phyloP scores from a whole-genome alignment of 306 rosid genomes.

The Sophora flavescens region DNA sequence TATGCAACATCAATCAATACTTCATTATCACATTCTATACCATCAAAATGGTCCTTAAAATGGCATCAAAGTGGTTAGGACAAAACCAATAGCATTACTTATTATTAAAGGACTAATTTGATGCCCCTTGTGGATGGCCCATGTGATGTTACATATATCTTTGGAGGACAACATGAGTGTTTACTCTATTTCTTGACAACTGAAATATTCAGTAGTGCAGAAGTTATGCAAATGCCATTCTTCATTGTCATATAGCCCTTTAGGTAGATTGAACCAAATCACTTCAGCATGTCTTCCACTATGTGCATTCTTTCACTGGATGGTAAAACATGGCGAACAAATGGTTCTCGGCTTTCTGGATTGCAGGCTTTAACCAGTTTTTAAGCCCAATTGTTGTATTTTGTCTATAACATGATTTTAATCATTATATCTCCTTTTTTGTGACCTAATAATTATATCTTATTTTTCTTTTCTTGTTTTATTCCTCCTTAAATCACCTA shows the following conservation, averaged over 20 bases:
- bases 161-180: neutral
- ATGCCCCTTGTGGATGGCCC: neutral
- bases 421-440: neutral
- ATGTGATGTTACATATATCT: too few species aligned
- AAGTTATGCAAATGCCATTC: neutral
- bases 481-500: neutral
- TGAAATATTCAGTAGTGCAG: neutral
- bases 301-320: slow-evolving; percentile 7
- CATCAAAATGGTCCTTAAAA: neutral
- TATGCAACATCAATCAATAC: neutral
- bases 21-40: neutral
- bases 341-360: neutral
- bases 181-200: neutral
- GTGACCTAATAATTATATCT: neutral
- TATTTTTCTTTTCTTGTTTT: neutral
- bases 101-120: neutral
- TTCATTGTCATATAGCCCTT: slow-evolving; percentile 3
- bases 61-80: neutral
- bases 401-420: neutral
- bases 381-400: slow-evolving; percentile 4
- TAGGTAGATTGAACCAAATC: neutral
- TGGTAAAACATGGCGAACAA: neutral
- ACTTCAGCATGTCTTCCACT: slow-evolving; percentile 1
- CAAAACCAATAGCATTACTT: neutral
- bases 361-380: neutral